phyloP scores from a whole-genome alignment of 345 rosid genomes.

The Dipteronia dyeriana region DNA sequence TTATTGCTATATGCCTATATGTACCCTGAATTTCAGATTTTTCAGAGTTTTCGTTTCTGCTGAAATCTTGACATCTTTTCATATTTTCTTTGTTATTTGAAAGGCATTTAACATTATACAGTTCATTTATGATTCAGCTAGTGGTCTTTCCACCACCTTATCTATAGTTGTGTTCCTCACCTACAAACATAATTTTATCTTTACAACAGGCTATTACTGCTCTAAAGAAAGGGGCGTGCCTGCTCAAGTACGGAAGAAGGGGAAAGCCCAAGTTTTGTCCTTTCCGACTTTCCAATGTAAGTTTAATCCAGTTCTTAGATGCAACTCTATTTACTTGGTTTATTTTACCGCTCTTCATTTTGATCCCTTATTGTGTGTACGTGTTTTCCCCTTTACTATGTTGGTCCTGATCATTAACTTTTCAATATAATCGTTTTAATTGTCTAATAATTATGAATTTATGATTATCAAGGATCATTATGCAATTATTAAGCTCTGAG shows the following conservation, averaged over 20 bases:
- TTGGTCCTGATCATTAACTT: neutral
- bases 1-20: neutral
- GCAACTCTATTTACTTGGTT: neutral
- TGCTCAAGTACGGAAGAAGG: constrained; percentile 97
- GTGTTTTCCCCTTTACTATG: neutral
- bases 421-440: neutral
- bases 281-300: constrained; percentile 96
- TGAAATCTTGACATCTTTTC: neutral
- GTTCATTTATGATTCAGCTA: constrained; percentile 15
- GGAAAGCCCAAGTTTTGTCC: constrained; percentile 99
- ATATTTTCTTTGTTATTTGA: neutral
- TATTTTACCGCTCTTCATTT: neutral
- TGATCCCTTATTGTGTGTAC: neutral
- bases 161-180: constrained; percentile 14
- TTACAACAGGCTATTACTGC: constrained; percentile 89
- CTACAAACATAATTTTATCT: constrained; percentile 34
- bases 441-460: neutral
- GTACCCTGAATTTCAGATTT: neutral
- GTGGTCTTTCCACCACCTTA: constrained; percentile 9
- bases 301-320: constrained; percentile 23
- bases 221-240: constrained; percentile 88
- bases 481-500: neutral
- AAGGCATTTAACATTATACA: constrained; percentile 4
- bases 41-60: neutral
- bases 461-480: neutral